Evolutionary conservation across 2,329 filamentous ascomycete genomes (phyloP), one percentile per base, ranked within the genome.

Genomic region (Penicillium digitatum): DNA sequence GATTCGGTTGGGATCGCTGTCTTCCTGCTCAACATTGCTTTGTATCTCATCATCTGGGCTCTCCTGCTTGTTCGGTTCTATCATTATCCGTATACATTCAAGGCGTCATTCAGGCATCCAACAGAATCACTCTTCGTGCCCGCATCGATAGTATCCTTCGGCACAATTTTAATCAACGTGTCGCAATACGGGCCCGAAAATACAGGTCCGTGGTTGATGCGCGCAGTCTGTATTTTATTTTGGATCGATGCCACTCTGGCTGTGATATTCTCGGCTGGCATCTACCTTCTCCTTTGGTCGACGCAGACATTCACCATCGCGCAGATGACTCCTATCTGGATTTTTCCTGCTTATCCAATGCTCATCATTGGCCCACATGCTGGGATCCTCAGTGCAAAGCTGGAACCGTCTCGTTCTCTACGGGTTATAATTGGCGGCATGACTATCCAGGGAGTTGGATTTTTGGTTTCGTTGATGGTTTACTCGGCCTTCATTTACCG

Each of bases 241-340:
- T 94, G 89, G 89, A 72, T 87, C 31, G 89, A 93, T 66, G 80
- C 83, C 52, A 81, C 79, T 3, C 69, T 90, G 40, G 87, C 88
- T n/a, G 77, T 89, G 16, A 63, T 83, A 12, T 81, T 85, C 42
- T 89, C 87, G 50, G 82, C 86, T 12, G 82, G 82, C 6, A 86
- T 94, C 49, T 94, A 93, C 66, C 77, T 93, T 14, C 81, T 88
- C 38, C 77, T 93, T 68, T 86, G 83, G 83, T 84, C 81, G 2
- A 86, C 83, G 0, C 81, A 83, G 56, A 84, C 82, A 2, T 86
- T 85, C 62, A 86, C 90, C 0, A 89, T 94, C 45, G 87, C 89
- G 32, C 85, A 85, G 49, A 94, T 95, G 90, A 94, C 89, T 0
- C 89, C 89, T 0, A 85, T 90, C 18, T 94, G 89, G 89, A 90